These are phyloP conservation scores for Begonia peltatifolia DNA, from an alignment of 306 rosid genomes.

Conservation along the genomic window DNA sequence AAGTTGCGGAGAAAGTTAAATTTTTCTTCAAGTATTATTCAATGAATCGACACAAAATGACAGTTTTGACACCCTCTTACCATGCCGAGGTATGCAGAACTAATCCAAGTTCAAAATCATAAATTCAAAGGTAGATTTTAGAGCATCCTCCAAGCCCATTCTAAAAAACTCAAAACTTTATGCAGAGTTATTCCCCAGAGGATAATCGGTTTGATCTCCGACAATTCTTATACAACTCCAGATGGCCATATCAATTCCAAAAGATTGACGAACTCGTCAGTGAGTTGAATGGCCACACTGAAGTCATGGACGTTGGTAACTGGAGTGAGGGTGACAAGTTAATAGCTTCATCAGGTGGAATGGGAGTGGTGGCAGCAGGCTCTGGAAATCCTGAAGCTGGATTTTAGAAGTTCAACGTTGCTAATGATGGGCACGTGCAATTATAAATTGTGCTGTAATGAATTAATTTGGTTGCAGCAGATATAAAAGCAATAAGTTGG, in stretches of 20 bases:
- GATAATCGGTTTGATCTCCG: conserved; percentile 88
- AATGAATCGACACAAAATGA: conserved; percentile 92
- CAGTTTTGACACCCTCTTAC: conserved; percentile 78
- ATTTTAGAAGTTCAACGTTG: conserved; percentile 8
- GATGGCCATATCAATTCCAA: conserved; percentile 86
- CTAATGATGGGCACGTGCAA: too few relatives aligned
- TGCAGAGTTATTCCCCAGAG: conserved; percentile 94
- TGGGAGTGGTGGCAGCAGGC: conserved; percentile 93
- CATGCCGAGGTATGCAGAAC: conserved; percentile 65
- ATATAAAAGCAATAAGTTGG: too few relatives aligned
- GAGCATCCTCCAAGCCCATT: too few relatives aligned
- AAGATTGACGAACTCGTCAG: conserved; percentile 72
- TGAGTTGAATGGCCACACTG: conserved; percentile 34
- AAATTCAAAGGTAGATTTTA: too few relatives aligned
- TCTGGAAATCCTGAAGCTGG: conserved; percentile 91
- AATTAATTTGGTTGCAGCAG: too few relatives aligned
- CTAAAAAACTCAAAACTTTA: not conserved
- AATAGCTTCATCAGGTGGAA: conserved; percentile 41
- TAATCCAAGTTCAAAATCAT: not conserved
- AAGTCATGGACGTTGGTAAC: conserved; percentile 20
- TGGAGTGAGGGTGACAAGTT: conserved; percentile 23
- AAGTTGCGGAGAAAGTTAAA: conserved; percentile 93
- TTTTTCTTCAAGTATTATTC: conserved; percentile 89
- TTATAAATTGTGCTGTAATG: too few relatives aligned
- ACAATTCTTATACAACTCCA: conserved; percentile 71